Evolutionary conservation across 306 rosid genomes (phyloP), one percentile per base, ranked within the genome.

Genomic region (Morella rubra): DNA sequence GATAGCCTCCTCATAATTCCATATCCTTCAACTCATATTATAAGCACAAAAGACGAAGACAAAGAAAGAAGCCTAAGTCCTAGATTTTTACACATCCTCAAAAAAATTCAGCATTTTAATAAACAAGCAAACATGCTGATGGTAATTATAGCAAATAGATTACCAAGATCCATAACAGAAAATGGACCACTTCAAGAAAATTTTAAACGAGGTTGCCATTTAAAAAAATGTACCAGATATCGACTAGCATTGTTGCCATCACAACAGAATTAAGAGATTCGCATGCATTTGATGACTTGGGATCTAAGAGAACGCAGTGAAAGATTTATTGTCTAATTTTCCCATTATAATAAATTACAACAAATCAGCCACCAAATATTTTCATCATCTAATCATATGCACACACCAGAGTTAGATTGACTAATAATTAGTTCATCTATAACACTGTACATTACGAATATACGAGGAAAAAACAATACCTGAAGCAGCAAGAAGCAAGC

Each of bases 221-320:
- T n/a, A n/a, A n/a, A 42, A 74, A 15, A 40, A 50, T 61, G 67
- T 90, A 96, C 99, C 95, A 96, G 89, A 86, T 92, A 96, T 51
- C 99, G 90, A 83, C 74, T 91, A n/a, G 99, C 67, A n/a, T n/a
- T 96, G 99, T 76, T 96, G 99, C 99, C 99, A 96, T 84, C 74
- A 96, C 99, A 80, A 91, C 96, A 68, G 96, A 93, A 71, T 92
- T 92, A 84, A 83, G 77, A 84, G 92, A 87, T 80, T 83, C 93
- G 91, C 77, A 86, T 86, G 9, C 93, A 93, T 96, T 79, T 90
- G 91, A 83, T 92, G 93, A 71, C 93, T 93, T 79, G 88, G 93
- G 75, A 96, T 88, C 73, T 98, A 89, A 79, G 98, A 86, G 85
- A 96, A 91, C 37, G 99, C 99, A 75, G 99, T 91, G 53, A 92